Evolutionary conservation across 2,329 filamentous ascomycete species (phyloP), one percentile per base, ranked within the genome.

Genomic region (Passalora sequoiae): DNA sequence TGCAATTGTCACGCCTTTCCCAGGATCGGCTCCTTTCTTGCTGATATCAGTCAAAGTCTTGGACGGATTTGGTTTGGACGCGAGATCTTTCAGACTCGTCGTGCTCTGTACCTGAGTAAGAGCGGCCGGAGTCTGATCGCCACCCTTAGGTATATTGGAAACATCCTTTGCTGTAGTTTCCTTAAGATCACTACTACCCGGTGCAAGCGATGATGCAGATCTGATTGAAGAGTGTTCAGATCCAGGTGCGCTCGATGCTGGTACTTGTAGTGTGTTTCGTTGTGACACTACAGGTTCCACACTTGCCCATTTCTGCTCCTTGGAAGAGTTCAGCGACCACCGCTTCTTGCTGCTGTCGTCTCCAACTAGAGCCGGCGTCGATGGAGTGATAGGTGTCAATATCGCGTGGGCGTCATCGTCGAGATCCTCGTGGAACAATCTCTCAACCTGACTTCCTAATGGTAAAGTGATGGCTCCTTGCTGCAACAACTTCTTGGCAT

Each of bases 381-480:
- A 20, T 32, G 38, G 27, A 15, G 38, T 22, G 28, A n/a, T 16
- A 3, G 36, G 22, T 15, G 36, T 36, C 20, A 36, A 12, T 17
- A 24, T 36, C 20, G 33, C 33, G 12, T 24, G 33, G 8, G 33
- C 33, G 24, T 36, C 19, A 20, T 28, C 13, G 27, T 42, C 31
- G 15, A 42, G 36, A 16, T 42, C 40, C 16, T 42, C 40, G 24
- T 42, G 24, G 16, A 42, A 42, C 8, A 42, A 16, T 20, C 25
- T 42, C 24, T 42, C 40, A 2, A 42, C 40, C 32, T 42, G 29
- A 21, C 40, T 42, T 16, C 40, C 40, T 16, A 42, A n/a, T n/a
- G 40, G 40, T 8, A 42, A 21, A 4, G 19, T 36, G 19, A 25
- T 13, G 6, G 24, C n/a, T 28, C 31, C 15, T 36, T 42, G 21